These are phyloP conservation scores for Amanita phalloides DNA, from an alignment of 768 basidiomycete genomes.

Conservation along the genomic window DNA sequence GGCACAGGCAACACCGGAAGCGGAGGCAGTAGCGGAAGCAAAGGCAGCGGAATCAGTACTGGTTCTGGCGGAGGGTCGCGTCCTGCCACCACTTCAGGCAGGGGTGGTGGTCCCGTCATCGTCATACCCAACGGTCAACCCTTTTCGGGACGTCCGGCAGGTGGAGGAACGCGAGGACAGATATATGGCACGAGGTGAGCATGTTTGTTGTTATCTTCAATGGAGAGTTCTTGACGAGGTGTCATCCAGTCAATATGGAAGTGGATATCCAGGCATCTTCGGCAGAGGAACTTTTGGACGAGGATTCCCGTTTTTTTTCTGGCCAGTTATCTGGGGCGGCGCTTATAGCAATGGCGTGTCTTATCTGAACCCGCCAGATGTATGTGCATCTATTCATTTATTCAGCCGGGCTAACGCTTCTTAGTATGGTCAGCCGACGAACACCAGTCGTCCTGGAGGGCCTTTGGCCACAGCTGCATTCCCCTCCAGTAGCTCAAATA, in stretches of 20 bases:
- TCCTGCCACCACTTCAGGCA: slow-evolving; percentile 16
- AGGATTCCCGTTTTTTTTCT: slow-evolving; percentile 55
- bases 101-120: slow-evolving; percentile 18
- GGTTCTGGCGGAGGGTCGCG: slow-evolving; percentile 9
- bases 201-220: slow-evolving; percentile 1
- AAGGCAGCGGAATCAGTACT: slow-evolving; percentile 12
- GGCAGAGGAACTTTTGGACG: slow-evolving; percentile 35
- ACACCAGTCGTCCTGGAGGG: slow-evolving; percentile 41
- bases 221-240: not conserved
- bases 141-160: slow-evolving; percentile 36
- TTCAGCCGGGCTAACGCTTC: not conserved
- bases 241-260: slow-evolving; percentile 39
- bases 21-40: slow-evolving; percentile 5
- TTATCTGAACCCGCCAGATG: slow-evolving; percentile 11
- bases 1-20: slow-evolving; percentile 4
- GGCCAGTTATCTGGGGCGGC: slow-evolving; percentile 47
- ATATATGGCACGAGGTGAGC: slow-evolving; percentile 34
- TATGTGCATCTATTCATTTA: not conserved
- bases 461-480: slow-evolving; percentile 33
- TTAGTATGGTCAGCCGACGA: slow-evolving; percentile 15
- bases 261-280: slow-evolving; percentile 45
- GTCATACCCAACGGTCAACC: slow-evolving; percentile 32
- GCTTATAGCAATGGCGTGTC: slow-evolving; percentile 13
- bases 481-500: slow-evolving; percentile 23
- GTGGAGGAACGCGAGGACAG: slow-evolving; percentile 39